Conservation (phyloP, 345 rosid genomes). For the Bruguiera sexangula region DNA sequence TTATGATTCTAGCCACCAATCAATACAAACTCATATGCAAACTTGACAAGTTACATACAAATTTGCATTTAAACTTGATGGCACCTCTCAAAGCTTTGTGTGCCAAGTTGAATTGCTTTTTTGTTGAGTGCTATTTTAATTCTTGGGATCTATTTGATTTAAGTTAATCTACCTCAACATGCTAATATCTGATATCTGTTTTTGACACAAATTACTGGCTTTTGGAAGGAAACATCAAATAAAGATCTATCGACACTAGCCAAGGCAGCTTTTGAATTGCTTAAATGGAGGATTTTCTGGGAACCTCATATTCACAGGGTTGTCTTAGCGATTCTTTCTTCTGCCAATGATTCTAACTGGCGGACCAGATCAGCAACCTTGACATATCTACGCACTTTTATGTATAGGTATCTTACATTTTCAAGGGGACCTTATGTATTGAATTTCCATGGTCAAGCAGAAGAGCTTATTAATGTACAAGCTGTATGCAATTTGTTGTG, state of each 20-base stretch:
- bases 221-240: constrained; percentile 87
- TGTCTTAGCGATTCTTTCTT: constrained; percentile 63
- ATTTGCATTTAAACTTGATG: too few relatives aligned
- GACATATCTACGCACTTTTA: constrained; percentile 85
- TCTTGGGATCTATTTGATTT: constrained; percentile 12
- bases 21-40: too few relatives aligned
- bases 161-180: constrained; percentile 2
- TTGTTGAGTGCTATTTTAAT: background rate
- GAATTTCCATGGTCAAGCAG: too few relatives aligned
- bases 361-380: constrained; percentile 92
- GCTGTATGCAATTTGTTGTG: background rate
- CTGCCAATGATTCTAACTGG: constrained; percentile 84
- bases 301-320: constrained; percentile 77
- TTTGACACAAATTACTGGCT: constrained; percentile 20
- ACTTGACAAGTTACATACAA: too few relatives aligned
- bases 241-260: constrained; percentile 94
- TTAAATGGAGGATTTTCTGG: constrained; percentile 85
- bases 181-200: constrained; percentile 3
- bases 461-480: too few relatives aligned
- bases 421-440: background rate
- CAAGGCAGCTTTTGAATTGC: constrained; percentile 89
- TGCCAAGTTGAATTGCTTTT: constrained; percentile 8
- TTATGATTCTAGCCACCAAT: too few relatives aligned
- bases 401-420: constrained; percentile 70
- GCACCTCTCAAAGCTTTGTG: background rate